Base-by-base conservation (phyloP, 2,329 filamentous ascomycete genomes). In the Ophiostoma quercus region DNA sequence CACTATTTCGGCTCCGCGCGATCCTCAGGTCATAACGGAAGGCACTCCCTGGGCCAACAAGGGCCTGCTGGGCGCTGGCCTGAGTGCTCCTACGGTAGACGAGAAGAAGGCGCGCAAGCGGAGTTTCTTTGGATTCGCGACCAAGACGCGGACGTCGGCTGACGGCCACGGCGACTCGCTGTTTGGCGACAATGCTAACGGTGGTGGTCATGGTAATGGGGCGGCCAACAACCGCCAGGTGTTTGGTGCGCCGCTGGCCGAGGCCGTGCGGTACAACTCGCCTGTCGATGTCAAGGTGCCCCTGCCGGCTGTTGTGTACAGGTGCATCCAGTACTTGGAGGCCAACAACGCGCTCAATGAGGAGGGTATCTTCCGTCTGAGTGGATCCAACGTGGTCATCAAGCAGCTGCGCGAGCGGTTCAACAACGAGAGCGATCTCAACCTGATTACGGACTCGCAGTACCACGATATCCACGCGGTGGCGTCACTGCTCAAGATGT, bases 401-500 rank as follows among this genome's bases (percentile, higher is more conserved):
- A 96, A 94, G 79, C 88, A 88, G 70, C 85, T 99, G 62, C 91
- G 91, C 72, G 94, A 98, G 77, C 89, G 94, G 2, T 99, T 99
- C 82, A 97, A 99, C 79, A 88, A 81, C 3, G 94, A 99, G 81
- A 90, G 94, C 65, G 95, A 99, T 77, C 86, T 99, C 73, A 92
- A 97, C 77, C 84, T 99, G 68, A 79, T 97, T 34, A 87, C 85
- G 1, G 94, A 94, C 71, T 90, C 90, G 67, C 88, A 92, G 71
- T 96, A 94, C 77, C 92, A 97, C 77, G 95, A 99, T 78, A 94
- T 99, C 34, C 94, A 99, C 78, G 95, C 95, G 0, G 91, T 99
- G 12, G 95, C 95, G 8, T 97, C 94, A 43, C 83, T 99, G 66
- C 85, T 99, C 76, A 99, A 99, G 80, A 84, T 96, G 67, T 99